Conservation (phyloP, 2,329 filamentous ascomycete species). For the Cladosporium sp. region DNA sequence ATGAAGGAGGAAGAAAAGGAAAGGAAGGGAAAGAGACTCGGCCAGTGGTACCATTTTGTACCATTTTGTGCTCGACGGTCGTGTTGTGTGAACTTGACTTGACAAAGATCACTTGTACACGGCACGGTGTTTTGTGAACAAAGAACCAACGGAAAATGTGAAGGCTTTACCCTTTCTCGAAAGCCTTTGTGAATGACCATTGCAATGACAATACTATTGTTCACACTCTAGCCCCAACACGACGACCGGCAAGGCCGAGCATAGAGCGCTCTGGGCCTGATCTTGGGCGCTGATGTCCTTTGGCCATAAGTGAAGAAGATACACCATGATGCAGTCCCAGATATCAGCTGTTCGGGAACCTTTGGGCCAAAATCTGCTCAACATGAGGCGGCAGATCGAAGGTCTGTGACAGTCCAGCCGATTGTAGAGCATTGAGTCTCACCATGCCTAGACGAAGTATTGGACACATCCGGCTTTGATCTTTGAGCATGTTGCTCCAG, state of each 20-base stretch:
- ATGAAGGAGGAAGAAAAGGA: no score
- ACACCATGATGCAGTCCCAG: no score
- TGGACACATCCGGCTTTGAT: not conserved
- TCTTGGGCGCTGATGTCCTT: no score
- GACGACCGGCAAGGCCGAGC: no score
- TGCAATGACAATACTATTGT: no score
- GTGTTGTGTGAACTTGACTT: not conserved
- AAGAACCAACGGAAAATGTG: no score
- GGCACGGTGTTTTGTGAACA: not conserved
- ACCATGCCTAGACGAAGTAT: slow-evolving; percentile 4
- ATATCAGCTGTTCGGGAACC: no score
- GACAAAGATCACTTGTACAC: not conserved
- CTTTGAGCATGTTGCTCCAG: slow-evolving; percentile 1
- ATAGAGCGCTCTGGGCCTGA: no score
- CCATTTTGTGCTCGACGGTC: not conserved
- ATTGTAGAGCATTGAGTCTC: not conserved
- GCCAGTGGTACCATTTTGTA: not conserved
- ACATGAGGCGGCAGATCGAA: slow-evolving; percentile 5
- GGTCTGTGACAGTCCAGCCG: slow-evolving; percentile 1
- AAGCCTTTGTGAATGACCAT: no score
- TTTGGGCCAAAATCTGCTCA: not conserved
- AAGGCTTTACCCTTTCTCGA: no score
- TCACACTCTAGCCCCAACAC: no score
- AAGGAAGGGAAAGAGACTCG: not conserved
- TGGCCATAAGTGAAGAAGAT: no score